Evolutionary conservation across 2,329 filamentous ascomycete species (phyloP).

Genomic region (Colletotrichum tofieldiae): DNA sequence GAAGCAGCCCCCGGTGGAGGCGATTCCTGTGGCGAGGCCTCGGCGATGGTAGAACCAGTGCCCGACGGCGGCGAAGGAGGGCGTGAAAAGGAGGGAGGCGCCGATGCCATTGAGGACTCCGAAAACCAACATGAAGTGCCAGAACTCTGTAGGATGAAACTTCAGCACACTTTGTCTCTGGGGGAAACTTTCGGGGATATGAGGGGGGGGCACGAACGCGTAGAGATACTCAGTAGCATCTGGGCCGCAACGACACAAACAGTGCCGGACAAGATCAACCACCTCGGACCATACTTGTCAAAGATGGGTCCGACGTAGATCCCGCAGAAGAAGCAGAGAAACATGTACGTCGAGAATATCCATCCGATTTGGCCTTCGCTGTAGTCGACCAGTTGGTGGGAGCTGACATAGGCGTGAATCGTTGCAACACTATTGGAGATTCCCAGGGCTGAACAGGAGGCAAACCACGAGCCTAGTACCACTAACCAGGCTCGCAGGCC

Average conservation of each 20-base stretch:
- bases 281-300: conserved; percentile 84
- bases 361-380: conserved; percentile 82
- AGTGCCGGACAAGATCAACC: conserved; percentile 79
- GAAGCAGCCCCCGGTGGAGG: conserved; percentile 80
- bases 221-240: conserved; percentile 80
- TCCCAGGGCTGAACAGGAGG: conserved; percentile 82
- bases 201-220: conserved; percentile 58
- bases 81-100: conserved; percentile 86
- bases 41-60: conserved; percentile 76
- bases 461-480: conserved; percentile 85
- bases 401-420: conserved; percentile 84
- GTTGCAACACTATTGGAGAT: conserved; percentile 85
- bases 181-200: background rate
- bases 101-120: conserved; percentile 82
- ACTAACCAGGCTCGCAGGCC: conserved; percentile 86
- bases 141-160: conserved; percentile 70
- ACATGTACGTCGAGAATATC: conserved; percentile 89
- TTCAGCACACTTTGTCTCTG: background rate
- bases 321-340: conserved; percentile 88
- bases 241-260: conserved; percentile 74
- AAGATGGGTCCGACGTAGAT: conserved; percentile 91
- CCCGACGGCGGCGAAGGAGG: conserved; percentile 82
- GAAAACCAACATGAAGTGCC: conserved; percentile 88
- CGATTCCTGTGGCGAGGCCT: conserved; percentile 86
- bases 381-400: conserved; percentile 79